Base-by-base conservation (phyloP, 768 basidiomycete species). In the Naganishia randhawae region DNA sequence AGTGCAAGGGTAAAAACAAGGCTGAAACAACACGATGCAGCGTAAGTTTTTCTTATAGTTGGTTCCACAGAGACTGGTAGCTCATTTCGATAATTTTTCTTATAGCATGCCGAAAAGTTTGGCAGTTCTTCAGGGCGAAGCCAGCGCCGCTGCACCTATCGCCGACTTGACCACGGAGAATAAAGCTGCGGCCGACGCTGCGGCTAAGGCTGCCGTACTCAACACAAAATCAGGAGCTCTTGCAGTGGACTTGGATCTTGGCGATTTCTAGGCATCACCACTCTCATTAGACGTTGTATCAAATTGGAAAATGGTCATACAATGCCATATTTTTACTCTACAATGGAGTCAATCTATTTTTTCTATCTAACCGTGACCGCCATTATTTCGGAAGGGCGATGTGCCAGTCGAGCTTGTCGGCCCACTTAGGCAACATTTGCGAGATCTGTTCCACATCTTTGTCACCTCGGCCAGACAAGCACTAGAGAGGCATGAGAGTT, bases 391-490 rank as follows among this genome's bases (percentile, higher is more conserved):
- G 57, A 9, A 61, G 57, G 64, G 74, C 76, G n/a, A 94, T 83
- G 73, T 94, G 91, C 95, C 95, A 98, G 83, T 94, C 90, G 39
- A 98, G 84, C 73, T 81, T 87, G 75, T 96, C 89, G 13, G 90
- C 92, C 95, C 94, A 97, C 81, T 95, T 90, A 13, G 95, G 95
- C 65, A 99, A 83, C 45, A 97, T 83, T 74, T 94, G 82, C n/a
- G 89, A 92, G 67, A 99, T 93, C 76, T 98, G 90, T 72, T 95
- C 90, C 3, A 99, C 96, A 76, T 99, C 95, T 81, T 98, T 98
- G 81, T 98, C 93, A 19, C 96, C 96, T 71, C 95, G 87, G 57
- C 95, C 95, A 64, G 91, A 94, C 62, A 97, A 82, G 75, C 92
- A 96, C 91, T 94, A 41, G 27, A n/a, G 19, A 37, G 32, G 22